Base-by-base conservation (phyloP, 2,329 filamentous ascomycete species). In the Neofusicoccum kwambonambiense region DNA sequence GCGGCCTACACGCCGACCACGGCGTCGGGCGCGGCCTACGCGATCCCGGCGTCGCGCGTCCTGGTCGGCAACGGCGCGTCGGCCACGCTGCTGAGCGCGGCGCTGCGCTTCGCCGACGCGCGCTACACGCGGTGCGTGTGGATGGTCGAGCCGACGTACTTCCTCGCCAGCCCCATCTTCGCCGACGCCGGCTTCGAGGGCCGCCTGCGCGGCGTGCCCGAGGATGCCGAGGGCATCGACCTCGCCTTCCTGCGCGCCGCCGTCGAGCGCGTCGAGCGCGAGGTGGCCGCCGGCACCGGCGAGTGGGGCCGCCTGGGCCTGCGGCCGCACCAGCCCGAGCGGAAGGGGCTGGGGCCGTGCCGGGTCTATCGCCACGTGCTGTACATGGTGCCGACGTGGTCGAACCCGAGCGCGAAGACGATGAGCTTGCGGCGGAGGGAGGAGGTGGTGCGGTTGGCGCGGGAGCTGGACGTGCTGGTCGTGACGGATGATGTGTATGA, bases 401-500 rank as follows among this genome's bases (percentile, higher is more conserved):
- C 91, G 56, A 98, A 98, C 73, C 95, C 95, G 0, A 93, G 90
- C 0, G 92, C 90, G 35, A 90, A 89, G 73, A 93, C 91, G 3
- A 94, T 96, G 88, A 87, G 88, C 12, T 76, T 92, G 3, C 74
- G 78, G 17, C 85, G 90, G 31, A 86, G 95, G 3, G 80, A 88
- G 68, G 81, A 81, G 11, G 83, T 98, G 3, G 87, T 98, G 22
- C 80, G 82, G 13, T 77, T 97, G 5, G 94, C 94, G 0, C 85
- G 94, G 64, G 82, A 87, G 65, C 87, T 90, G 74, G 89, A 98
- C 75, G 92, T 91, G 6, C 83, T 98, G 17, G 78, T 97, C 62
- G 83, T 97, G 34, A 87, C 87, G 57, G 94, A 98, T 78, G 95
- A 98, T 75, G 93, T 98, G 8, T 98, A 98, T 74, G 94, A 98